phyloP scores from a whole-genome alignment of 139 green algal species.

The Haematococcus sp. region DNA sequence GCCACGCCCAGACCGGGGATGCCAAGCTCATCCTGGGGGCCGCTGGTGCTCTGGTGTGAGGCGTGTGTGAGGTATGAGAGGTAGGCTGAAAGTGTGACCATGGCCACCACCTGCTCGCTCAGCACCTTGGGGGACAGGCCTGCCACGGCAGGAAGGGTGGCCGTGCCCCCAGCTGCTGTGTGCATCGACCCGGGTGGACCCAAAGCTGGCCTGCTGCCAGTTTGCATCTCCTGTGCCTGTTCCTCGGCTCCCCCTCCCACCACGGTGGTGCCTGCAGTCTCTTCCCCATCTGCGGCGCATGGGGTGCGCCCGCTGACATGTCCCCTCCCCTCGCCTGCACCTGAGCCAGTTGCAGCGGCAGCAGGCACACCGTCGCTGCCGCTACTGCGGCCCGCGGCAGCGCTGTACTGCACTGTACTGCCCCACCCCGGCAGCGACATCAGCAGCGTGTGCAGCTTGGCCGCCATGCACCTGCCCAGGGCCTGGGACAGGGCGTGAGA shows the following conservation, averaged over 20 bases:
- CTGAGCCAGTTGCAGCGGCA: not conserved
- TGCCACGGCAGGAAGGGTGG: not conserved
- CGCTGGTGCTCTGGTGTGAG: not conserved
- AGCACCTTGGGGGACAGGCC: conserved; percentile 1
- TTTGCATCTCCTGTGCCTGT: too few relatives aligned
- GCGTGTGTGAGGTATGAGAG: conserved; percentile 44
- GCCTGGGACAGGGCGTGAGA: conserved; percentile 42
- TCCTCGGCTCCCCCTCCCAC: too few relatives aligned
- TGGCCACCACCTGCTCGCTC: conserved; percentile 34
- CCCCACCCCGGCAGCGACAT: not conserved
- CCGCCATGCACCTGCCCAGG: conserved; percentile 45
- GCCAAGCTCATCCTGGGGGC: not conserved
- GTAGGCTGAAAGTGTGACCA: conserved; percentile 47
- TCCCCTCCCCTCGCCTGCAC: too few relatives aligned
- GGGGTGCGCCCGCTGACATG: too few relatives aligned
- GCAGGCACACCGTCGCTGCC: not conserved
- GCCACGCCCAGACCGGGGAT: not conserved
- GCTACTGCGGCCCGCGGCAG: not conserved
- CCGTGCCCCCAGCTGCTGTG: too few relatives aligned
- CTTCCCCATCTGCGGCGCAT: too few relatives aligned
- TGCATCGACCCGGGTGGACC: too few relatives aligned
- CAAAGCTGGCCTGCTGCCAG: too few relatives aligned
- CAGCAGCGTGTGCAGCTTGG: conserved; percentile 25
- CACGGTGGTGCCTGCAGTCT: too few relatives aligned
- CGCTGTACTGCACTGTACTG: not conserved